Evolutionary conservation across 78 protist species (phyloP).

Genomic region (Anaeramoeba flamelloides): DNA sequence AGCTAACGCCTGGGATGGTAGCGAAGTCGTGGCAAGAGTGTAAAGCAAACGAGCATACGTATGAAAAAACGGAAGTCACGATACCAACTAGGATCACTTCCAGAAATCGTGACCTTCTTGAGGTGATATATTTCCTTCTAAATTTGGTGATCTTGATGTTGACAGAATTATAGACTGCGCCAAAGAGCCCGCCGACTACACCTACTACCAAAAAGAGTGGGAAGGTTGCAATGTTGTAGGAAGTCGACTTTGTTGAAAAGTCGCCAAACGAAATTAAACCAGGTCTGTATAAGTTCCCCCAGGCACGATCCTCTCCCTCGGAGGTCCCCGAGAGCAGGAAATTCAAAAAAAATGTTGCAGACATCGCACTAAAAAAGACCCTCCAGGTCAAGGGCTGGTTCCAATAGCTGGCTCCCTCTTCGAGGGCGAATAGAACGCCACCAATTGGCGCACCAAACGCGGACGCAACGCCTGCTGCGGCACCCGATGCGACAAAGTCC

Average conservation of each 20-base stretch:
- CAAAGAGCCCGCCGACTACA: conserved; percentile 51
- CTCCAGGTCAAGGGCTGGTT: conserved; percentile 61
- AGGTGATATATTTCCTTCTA: conserved; percentile 6
- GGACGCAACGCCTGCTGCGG: conserved; percentile 81
- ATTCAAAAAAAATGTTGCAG: conserved; percentile 43
- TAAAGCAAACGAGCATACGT: neutral
- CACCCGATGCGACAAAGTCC: conserved; percentile 64
- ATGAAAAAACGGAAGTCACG: conserved; percentile 6
- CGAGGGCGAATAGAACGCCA: conserved; percentile 68
- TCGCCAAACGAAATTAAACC: conserved; percentile 51
- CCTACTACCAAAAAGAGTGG: conserved; percentile 44
- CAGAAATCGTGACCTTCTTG: neutral
- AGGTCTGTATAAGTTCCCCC: conserved; percentile 29
- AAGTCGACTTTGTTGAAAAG: conserved; percentile 7
- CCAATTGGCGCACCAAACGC: conserved; percentile 88
- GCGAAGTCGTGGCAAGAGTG: neutral
- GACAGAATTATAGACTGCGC: conserved; percentile 39
- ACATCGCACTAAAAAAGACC: conserved; percentile 49
- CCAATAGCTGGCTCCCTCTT: conserved; percentile 67
- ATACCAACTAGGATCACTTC: conserved; percentile 13
- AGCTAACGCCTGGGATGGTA: neutral
- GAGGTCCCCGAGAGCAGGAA: conserved; percentile 9
- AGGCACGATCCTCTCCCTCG: neutral
- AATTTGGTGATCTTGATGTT: conserved; percentile 13
- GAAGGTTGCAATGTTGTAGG: conserved; percentile 21